Conservation (phyloP, 2,329 filamentous ascomycete species). For the Simplicillium aogashimaense region DNA sequence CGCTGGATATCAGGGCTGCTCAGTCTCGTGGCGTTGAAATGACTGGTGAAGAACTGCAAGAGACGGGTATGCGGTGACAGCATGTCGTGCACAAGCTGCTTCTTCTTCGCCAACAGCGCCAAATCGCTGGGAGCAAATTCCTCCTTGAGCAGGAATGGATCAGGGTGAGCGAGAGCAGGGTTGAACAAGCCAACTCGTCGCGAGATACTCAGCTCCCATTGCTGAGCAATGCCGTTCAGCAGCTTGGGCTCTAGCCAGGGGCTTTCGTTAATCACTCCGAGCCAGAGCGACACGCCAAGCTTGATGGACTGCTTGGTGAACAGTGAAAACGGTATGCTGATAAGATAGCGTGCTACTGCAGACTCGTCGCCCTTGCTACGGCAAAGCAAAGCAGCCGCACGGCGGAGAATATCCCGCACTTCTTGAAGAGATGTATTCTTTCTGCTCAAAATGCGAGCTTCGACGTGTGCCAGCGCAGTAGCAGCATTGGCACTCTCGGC, state of each 20-base stretch:
- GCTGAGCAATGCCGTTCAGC: conserved; percentile 75
- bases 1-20: conserved; percentile 73
- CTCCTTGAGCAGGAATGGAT: conserved; percentile 84
- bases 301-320: conserved; percentile 96
- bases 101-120: conserved; percentile 60
- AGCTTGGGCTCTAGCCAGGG: conserved; percentile 79
- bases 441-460: conserved; percentile 58
- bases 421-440: conserved; percentile 63
- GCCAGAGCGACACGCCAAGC: conserved; percentile 89
- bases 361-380: conserved; percentile 65
- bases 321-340: conserved; percentile 83
- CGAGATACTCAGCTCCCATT: conserved; percentile 80
- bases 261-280: conserved; percentile 95
- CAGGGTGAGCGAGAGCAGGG: conserved; percentile 57
- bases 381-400: conserved; percentile 80
- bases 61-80: conserved; percentile 80
- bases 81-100: conserved; percentile 70
- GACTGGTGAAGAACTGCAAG: conserved; percentile 82
- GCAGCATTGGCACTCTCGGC: conserved; percentile 48
- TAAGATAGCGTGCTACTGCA: conserved; percentile 74
- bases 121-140: conserved; percentile 91
- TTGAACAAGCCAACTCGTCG: conserved; percentile 76
- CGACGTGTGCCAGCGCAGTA: conserved; percentile 62
- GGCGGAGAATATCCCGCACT: conserved; percentile 70
- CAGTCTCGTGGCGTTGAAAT: conserved; percentile 88